phyloP scores from a whole-genome alignment of 306 rosid genomes.

The Dryas alaskensis region DNA sequence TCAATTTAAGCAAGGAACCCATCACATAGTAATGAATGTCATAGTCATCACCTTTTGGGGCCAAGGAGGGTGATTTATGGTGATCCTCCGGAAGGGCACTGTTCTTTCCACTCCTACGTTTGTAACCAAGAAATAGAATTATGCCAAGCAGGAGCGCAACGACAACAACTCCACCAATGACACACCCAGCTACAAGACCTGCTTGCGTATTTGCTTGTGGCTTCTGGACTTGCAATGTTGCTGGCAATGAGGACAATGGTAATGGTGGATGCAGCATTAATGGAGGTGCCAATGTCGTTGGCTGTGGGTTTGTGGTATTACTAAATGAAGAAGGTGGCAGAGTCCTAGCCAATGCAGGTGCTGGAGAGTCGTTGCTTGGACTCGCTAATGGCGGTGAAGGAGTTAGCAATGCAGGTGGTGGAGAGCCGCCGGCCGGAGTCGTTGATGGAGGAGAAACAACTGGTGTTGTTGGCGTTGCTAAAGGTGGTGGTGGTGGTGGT shows the following conservation, averaged over 20 bases:
- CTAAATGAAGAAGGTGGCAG: conserved; percentile 5
- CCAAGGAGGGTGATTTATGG: conserved; percentile 14
- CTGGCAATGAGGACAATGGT: conserved; percentile 26
- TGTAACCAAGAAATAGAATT: conserved; percentile 17
- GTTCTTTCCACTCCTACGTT: conserved; percentile 23
- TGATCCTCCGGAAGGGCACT: background rate
- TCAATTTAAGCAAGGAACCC: no score
- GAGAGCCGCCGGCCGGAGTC: background rate
- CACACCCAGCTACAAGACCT: conserved; percentile 32
- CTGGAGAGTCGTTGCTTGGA: background rate
- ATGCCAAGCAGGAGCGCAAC: conserved; percentile 17
- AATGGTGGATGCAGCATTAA: conserved; percentile 12
- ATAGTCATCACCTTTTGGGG: conserved; percentile 31
- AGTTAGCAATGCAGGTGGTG: conserved; percentile 8
- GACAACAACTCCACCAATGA: conserved; percentile 25
- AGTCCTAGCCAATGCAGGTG: background rate
- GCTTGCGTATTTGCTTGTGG: conserved; percentile 16
- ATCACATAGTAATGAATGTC: background rate
- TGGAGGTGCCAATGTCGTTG: conserved; percentile 9
- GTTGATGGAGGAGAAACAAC: background rate
- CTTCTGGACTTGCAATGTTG: conserved; percentile 33
- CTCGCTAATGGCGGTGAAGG: conserved; percentile 6
- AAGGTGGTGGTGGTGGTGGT: background rate
- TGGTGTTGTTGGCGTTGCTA: conserved; percentile 11
- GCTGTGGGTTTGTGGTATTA: background rate